Conservation (phyloP, 1,284 basidiomycete species). For the Tylopilus orsonianus region DNA sequence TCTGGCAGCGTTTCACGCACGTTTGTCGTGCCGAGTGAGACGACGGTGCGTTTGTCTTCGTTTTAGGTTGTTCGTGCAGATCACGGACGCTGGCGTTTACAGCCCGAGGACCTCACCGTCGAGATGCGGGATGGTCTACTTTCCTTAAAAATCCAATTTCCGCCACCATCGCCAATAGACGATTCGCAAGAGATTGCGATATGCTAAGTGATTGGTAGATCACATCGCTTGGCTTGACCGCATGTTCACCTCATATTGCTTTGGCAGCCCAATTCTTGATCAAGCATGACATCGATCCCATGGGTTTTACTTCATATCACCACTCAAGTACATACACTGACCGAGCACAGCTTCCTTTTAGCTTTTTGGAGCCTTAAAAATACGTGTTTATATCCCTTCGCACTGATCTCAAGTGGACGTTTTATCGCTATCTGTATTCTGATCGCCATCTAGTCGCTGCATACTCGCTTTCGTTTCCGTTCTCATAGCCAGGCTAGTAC, state of each 20-base stretch:
- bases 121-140: slow-evolving; percentile 52
- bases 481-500: neutral
- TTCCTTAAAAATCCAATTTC: slow-evolving; percentile 45
- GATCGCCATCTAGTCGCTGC: slow-evolving; percentile 4
- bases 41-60: slow-evolving; percentile 45
- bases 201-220: slow-evolving; percentile 27
- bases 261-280: neutral
- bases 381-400: neutral
- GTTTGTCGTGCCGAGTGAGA: slow-evolving; percentile 56
- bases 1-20: slow-evolving; percentile 53
- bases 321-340: slow-evolving; percentile 21
- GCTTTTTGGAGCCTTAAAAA: slow-evolving; percentile 7
- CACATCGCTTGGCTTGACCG: slow-evolving; percentile 11
- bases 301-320: neutral
- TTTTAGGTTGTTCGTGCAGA: neutral
- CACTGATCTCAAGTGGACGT: neutral
- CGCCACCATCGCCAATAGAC: slow-evolving; percentile 30
- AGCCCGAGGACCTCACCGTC: slow-evolving; percentile 49
- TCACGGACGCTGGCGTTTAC: slow-evolving; percentile 12
- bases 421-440: slow-evolving; percentile 2
- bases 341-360: neutral
- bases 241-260: slow-evolving; percentile 7
- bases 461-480: neutral
- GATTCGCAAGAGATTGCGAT: slow-evolving; percentile 27
- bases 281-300: slow-evolving; percentile 10